Conservation (phyloP, 495 filamentous ascomycete species). For the Penicillium goetzii region DNA sequence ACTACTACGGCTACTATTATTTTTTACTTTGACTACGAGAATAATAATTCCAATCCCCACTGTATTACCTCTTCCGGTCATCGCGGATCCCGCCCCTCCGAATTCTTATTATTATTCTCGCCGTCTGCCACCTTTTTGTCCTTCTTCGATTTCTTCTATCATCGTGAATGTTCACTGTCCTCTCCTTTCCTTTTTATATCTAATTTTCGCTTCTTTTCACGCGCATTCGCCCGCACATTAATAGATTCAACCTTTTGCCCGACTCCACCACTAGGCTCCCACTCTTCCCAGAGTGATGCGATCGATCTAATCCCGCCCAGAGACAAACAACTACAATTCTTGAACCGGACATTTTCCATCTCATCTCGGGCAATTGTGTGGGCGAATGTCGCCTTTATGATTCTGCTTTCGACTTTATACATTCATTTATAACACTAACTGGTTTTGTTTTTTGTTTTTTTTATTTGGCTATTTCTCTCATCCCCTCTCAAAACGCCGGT, state of each 20-base stretch:
- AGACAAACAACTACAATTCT: slow-evolving; percentile 11
- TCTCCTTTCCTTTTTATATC: slow-evolving; percentile 59
- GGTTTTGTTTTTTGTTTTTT: slow-evolving; percentile 21
- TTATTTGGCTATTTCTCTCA: slow-evolving; percentile 26
- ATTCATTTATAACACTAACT: slow-evolving; percentile 35
- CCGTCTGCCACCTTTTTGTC: slow-evolving; percentile 31
- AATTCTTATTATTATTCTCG: slow-evolving; percentile 27
- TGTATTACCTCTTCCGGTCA: slow-evolving; percentile 52
- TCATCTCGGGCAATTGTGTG: slow-evolving; percentile 32
- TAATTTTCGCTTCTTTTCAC: slow-evolving; percentile 50
- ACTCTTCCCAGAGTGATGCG: slow-evolving; percentile 26
- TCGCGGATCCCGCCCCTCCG: slow-evolving; percentile 46
- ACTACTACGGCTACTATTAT: not conserved
- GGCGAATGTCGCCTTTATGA: slow-evolving; percentile 53
- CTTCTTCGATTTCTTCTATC: slow-evolving; percentile 29
- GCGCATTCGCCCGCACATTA: slow-evolving; percentile 55
- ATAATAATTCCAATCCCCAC: slow-evolving; percentile 16
- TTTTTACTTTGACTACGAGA: not conserved
- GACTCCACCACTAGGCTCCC: slow-evolving; percentile 22
- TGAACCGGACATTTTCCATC: slow-evolving; percentile 2
- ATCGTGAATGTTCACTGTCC: slow-evolving; percentile 29
- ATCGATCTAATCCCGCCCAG: slow-evolving; percentile 29
- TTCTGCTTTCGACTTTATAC: slow-evolving; percentile 35
- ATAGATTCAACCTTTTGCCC: slow-evolving; percentile 41
- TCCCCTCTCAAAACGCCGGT: slow-evolving; percentile 30